phyloP scores from a whole-genome alignment of 441 rosid species.

The Pelargonium cotyledonis region DNA sequence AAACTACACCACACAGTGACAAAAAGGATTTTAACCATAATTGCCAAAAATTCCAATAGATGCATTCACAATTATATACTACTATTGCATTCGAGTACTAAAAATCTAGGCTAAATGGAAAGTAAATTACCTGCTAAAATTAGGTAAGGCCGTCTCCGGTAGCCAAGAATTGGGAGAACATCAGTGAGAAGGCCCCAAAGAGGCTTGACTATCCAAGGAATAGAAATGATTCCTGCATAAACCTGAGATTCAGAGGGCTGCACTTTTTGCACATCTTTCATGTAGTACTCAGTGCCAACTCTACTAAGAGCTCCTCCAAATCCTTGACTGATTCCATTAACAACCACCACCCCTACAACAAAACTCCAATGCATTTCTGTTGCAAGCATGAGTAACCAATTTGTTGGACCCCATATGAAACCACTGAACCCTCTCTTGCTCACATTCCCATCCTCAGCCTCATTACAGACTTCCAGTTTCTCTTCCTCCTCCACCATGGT shows the following conservation, averaged over 20 bases:
- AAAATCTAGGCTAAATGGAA: slow-evolving; percentile 7
- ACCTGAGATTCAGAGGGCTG: slow-evolving; percentile 92
- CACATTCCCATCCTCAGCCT: slow-evolving; percentile 28
- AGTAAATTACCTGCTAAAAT: slow-evolving; percentile 43
- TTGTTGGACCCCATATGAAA: slow-evolving; percentile 42
- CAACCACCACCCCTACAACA: slow-evolving; percentile 71
- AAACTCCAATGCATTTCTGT: slow-evolving; percentile 87
- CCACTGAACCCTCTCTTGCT: slow-evolving; percentile 21
- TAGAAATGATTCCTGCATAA: slow-evolving; percentile 56
- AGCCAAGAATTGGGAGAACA: slow-evolving; percentile 75
- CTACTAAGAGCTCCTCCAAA: slow-evolving; percentile 75
- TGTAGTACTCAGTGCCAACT: slow-evolving; percentile 83
- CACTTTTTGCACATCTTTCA: slow-evolving; percentile 95
- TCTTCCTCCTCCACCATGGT: slow-evolving; percentile 40
- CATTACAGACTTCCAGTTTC: slow-evolving; percentile 33
- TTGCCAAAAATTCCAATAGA: background rate
- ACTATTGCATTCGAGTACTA: background rate
- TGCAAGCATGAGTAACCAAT: slow-evolving; percentile 76
- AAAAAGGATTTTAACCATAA: background rate
- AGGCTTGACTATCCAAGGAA: slow-evolving; percentile 96
- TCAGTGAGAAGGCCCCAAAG: slow-evolving; percentile 97
- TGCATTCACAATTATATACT: background rate
- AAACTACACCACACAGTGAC: background rate
- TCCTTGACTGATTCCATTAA: slow-evolving; percentile 88
- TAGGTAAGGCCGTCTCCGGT: slow-evolving; percentile 77